phyloP scores from a whole-genome alignment of 129 eudicot species.

The Escallonia herrerae region DNA sequence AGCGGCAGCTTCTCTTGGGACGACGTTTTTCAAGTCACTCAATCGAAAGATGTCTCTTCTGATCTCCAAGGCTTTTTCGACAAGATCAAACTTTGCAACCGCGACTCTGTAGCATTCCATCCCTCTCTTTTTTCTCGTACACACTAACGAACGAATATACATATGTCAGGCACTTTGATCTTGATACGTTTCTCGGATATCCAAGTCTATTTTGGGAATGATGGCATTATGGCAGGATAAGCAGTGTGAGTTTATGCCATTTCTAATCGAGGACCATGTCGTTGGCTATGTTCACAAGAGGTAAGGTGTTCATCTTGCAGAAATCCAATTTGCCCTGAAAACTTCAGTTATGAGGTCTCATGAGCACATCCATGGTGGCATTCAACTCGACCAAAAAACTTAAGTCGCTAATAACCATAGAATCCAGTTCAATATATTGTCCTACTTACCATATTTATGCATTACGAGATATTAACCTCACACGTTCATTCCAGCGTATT shows the following conservation, averaged over 20 bases:
- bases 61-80: slow-evolving; percentile 50
- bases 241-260: slow-evolving; percentile 58
- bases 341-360: too few species aligned
- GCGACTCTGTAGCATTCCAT: slow-evolving; percentile 35
- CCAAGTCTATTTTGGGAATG: too few species aligned
- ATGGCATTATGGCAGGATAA: slow-evolving; percentile 65
- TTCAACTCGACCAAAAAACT: too few species aligned
- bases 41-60: slow-evolving; percentile 13
- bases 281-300: slow-evolving; percentile 71
- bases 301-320: slow-evolving; percentile 30
- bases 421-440: too few species aligned
- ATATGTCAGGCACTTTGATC: too few species aligned
- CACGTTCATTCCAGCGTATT: too few species aligned
- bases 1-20: slow-evolving; percentile 87
- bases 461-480: too few species aligned
- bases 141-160: too few species aligned
- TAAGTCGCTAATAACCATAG: too few species aligned
- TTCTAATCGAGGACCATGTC: slow-evolving; percentile 51
- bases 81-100: slow-evolving; percentile 52
- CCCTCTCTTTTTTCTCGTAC: background rate
- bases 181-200: too few species aligned
- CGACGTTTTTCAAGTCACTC: slow-evolving; percentile 39
- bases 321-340: too few species aligned
- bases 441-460: background rate
- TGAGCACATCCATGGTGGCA: too few species aligned